phyloP scores from a whole-genome alignment of 2,329 filamentous ascomycete genomes.

The Paraconiothyrium brasiliense region DNA sequence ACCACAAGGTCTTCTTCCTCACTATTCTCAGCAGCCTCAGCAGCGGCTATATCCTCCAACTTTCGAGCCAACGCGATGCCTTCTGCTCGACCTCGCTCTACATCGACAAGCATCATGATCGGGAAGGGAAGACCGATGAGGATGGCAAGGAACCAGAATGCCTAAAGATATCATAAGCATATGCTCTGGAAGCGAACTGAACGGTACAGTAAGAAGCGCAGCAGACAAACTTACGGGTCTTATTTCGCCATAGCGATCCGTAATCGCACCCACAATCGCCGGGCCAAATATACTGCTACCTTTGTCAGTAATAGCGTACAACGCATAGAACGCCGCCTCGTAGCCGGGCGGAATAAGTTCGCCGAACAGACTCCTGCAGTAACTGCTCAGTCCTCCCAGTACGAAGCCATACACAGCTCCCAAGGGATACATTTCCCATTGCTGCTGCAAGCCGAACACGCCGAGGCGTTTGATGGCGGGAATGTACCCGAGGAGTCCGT shows the following conservation, averaged over 20 bases:
- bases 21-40: conserved; percentile 18
- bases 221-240: conserved; percentile 50
- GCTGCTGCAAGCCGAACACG: conserved; percentile 85
- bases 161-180: conserved; percentile 48
- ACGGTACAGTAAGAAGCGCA: background rate
- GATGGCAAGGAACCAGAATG: conserved; percentile 89
- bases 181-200: background rate
- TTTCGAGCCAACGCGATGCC: conserved; percentile 53
- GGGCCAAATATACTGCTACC: conserved; percentile 93
- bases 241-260: conserved; percentile 70
- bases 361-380: conserved; percentile 91
- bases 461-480: conserved; percentile 79
- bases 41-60: conserved; percentile 35
- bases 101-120: conserved; percentile 84
- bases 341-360: conserved; percentile 94
- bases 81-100: conserved; percentile 66
- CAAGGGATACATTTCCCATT: conserved; percentile 96
- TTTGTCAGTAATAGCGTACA: conserved; percentile 98
- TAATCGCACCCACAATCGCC: conserved; percentile 91
- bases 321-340: conserved; percentile 93
- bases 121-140: conserved; percentile 87
- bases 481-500: conserved; percentile 87
- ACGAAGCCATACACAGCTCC: conserved; percentile 93
- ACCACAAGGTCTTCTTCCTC: conserved; percentile 24
- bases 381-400: conserved; percentile 88